Base-by-base conservation (phyloP, 495 filamentous ascomycete genomes). In the Xylaria scruposa region DNA sequence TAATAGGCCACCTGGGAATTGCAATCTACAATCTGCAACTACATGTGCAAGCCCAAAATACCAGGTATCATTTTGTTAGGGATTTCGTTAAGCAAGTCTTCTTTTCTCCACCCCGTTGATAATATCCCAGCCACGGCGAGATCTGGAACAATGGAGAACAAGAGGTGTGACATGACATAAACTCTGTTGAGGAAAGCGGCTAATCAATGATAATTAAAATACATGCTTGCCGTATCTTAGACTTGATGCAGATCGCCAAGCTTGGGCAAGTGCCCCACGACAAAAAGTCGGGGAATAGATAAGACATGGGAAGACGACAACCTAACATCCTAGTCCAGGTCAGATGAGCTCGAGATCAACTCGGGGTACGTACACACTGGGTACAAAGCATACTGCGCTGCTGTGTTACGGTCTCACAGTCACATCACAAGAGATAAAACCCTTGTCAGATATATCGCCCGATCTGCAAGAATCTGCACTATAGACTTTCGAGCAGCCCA, bases 271-370 rank as follows among this genome's bases (percentile, higher is more conserved):
- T 31, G 65, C 67, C 67, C 42, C 67, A 61, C 29, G 67, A 21
- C 42, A 31, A 36, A 36, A 51, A 33, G 56, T 47, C 54, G 67
- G 67, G 54, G 67, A 68, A 68, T 49, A 70, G 67, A 70, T 70
- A 70, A 70, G 67, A 68, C 54, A 24, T 60, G 4, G 38, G 61
- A 33, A 38, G 36, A 38, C 36, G 51, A 53, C n/a, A 68, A 17
- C 36, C 36, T 38, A 38, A 38, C 36, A 8, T 38, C 6, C 46
- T n/a, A 1, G 51, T 59, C 51, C 15, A 36, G 53, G 53, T 68
- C 51, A 46, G 38, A n/a, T 36, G 46, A 51, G 42, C 10, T 40
- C 44, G 36, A 31, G 40, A 12, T 46, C 62, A 21, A 21, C 15
- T 64, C 61, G 7, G 59, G 59, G 31, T 24, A 59, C 29, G 13